Evolutionary conservation across 2,329 filamentous ascomycete genomes (phyloP).

Genomic region (Raffaelea deltoideospora): DNA sequence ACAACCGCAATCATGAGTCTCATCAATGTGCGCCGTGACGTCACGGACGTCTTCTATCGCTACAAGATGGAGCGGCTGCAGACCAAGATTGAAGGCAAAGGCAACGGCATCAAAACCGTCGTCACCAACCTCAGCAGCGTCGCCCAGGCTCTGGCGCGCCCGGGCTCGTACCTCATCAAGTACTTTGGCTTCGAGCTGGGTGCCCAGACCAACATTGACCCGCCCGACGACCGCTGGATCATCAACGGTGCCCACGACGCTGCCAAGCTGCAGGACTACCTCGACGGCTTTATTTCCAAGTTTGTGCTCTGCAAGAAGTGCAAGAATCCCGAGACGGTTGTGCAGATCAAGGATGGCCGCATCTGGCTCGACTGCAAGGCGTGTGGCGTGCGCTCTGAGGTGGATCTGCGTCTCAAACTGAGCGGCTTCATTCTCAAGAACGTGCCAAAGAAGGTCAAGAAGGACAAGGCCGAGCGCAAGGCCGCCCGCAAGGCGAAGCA

Average conservation of each 20-base stretch:
- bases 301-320: conserved; percentile 99
- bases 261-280: conserved; percentile 89
- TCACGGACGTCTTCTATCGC: conserved; percentile 97
- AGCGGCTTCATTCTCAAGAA: conserved; percentile 97
- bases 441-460: conserved; percentile 85
- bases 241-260: conserved; percentile 98
- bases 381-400: conserved; percentile 82
- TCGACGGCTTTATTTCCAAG: conserved; percentile 96
- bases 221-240: conserved; percentile 97
- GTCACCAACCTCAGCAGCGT: conserved; percentile 94
- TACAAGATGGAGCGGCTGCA: conserved; percentile 99
- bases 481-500: conserved; percentile 84
- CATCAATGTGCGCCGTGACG: conserved; percentile 96
- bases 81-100: conserved; percentile 99
- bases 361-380: conserved; percentile 98
- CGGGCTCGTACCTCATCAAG: conserved; percentile 93
- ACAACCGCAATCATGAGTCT: conserved; percentile 74
- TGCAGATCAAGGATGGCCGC: conserved; percentile 83
- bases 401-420: conserved; percentile 87
- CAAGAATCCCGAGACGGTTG: conserved; percentile 97
- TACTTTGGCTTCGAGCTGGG: conserved; percentile 99
- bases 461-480: conserved; percentile 86
- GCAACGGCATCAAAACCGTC: conserved; percentile 98
- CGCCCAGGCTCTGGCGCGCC: conserved; percentile 79
- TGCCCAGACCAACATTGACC: conserved; percentile 96